phyloP scores from a whole-genome alignment of 441 rosid genomes.

The Populus hybrid region DNA sequence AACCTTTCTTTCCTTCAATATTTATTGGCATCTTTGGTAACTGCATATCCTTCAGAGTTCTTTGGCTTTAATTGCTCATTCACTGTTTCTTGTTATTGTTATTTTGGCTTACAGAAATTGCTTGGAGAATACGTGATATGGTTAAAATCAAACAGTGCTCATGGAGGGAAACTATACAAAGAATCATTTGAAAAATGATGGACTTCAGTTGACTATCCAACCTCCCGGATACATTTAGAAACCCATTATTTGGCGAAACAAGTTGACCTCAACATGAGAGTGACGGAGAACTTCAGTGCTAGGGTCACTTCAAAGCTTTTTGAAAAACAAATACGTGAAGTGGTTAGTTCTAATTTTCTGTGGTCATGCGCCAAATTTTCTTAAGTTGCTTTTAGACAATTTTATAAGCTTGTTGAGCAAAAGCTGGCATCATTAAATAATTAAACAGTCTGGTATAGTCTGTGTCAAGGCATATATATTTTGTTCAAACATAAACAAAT shows the following conservation, averaged over 20 bases:
- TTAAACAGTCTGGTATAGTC: neutral
- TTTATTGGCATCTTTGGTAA: constrained; percentile 1
- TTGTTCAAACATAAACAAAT: neutral
- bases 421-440: neutral
- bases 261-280: constrained; percentile 52
- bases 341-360: constrained; percentile 49
- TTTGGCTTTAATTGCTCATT: constrained; percentile 8
- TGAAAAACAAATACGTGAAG: constrained; percentile 76
- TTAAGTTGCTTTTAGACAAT: neutral
- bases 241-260: constrained; percentile 44
- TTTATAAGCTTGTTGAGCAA: neutral
- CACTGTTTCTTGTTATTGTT: neutral
- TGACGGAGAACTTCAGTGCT: constrained; percentile 52
- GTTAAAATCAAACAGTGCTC: constrained; percentile 60
- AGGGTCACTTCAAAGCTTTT: constrained; percentile 55
- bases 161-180: constrained; percentile 54
- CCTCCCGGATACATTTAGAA: constrained; percentile 38
- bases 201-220: constrained; percentile 48
- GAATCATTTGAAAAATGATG: constrained; percentile 75
- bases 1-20: constrained; percentile 3
- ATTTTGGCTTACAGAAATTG: constrained; percentile 45
- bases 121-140: constrained; percentile 64
- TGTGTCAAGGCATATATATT: neutral
- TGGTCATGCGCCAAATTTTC: neutral
- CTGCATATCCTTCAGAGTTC: constrained; percentile 1